Conservation (phyloP, 2,329 filamentous ascomycete species). For the Fusarium denticulatum region DNA sequence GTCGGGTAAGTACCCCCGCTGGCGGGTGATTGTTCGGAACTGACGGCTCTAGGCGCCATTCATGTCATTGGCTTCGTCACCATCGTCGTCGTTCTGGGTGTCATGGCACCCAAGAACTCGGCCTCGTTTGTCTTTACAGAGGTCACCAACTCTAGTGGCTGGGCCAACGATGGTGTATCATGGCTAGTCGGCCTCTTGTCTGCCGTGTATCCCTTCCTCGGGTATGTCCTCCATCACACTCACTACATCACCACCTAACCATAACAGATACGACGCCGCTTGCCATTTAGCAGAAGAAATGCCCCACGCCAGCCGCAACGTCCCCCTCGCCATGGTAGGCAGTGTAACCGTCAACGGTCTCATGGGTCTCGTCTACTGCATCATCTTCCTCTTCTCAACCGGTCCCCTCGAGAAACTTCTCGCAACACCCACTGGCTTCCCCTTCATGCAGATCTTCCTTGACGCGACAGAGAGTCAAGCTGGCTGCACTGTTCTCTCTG, state of each 20-base stretch:
- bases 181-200: constrained; percentile 48
- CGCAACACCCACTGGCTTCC: constrained; percentile 53
- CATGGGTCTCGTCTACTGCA: constrained; percentile 54
- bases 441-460: constrained; percentile 54
- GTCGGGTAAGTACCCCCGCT: constrained; percentile 3
- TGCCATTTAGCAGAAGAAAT: constrained; percentile 50
- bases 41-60: constrained; percentile 35
- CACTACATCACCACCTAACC: neutral
- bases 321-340: constrained; percentile 49
- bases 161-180: constrained; percentile 45
- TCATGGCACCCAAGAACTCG: constrained; percentile 46
- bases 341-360: constrained; percentile 55
- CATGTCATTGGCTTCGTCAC: constrained; percentile 44
- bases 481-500: constrained; percentile 44
- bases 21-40: fast-evolving
- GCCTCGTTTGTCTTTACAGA: constrained; percentile 47
- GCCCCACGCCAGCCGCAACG: constrained; percentile 47
- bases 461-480: constrained; percentile 42
- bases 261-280: constrained; percentile 46
- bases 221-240: constrained; percentile 31
- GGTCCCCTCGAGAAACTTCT: constrained; percentile 52
- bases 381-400: constrained; percentile 56
- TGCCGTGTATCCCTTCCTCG: constrained; percentile 48
- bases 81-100: constrained; percentile 43
- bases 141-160: constrained; percentile 47